phyloP scores from a whole-genome alignment of 495 filamentous ascomycete genomes.

The Neurospora africana region DNA sequence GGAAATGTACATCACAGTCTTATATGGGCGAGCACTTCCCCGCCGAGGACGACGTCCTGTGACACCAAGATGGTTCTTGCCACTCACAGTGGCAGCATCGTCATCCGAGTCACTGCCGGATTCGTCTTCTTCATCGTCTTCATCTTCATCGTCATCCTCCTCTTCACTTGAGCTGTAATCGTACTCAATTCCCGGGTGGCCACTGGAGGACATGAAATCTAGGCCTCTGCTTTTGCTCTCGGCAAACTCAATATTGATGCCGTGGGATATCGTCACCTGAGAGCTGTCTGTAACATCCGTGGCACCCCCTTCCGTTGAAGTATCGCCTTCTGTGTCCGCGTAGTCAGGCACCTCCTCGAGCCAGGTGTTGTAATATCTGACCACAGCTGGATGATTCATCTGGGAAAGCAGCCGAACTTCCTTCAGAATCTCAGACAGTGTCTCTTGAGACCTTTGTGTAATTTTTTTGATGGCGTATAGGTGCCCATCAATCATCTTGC shows the following conservation, averaged over 20 bases:
- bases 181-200: slow-evolving; percentile 72
- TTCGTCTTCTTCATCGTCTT: slow-evolving; percentile 22
- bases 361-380: slow-evolving; percentile 94
- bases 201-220: slow-evolving; percentile 87
- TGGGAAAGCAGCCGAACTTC: slow-evolving; percentile 85
- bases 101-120: slow-evolving; percentile 7
- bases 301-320: slow-evolving; percentile 44
- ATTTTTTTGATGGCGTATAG: slow-evolving; percentile 98
- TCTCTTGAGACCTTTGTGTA: slow-evolving; percentile 64
- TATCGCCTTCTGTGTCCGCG: slow-evolving; percentile 43
- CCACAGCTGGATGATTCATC: slow-evolving; percentile 91
- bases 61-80: slow-evolving; percentile 9
- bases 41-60: slow-evolving; percentile 14
- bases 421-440: slow-evolving; percentile 75
- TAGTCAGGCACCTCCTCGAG: slow-evolving; percentile 59
- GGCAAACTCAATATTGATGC: slow-evolving; percentile 48
- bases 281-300: slow-evolving; percentile 15
- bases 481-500: slow-evolving; percentile 85
- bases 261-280: slow-evolving; percentile 14
- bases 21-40: slow-evolving; percentile 24
- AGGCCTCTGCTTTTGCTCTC: slow-evolving; percentile 69
- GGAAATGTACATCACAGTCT: slow-evolving; percentile 39
- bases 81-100: slow-evolving; percentile 10
- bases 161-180: slow-evolving; percentile 59
- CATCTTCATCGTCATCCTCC: slow-evolving; percentile 31